Conservation (phyloP, 257 asterid species). For the Datura wrightii region DNA sequence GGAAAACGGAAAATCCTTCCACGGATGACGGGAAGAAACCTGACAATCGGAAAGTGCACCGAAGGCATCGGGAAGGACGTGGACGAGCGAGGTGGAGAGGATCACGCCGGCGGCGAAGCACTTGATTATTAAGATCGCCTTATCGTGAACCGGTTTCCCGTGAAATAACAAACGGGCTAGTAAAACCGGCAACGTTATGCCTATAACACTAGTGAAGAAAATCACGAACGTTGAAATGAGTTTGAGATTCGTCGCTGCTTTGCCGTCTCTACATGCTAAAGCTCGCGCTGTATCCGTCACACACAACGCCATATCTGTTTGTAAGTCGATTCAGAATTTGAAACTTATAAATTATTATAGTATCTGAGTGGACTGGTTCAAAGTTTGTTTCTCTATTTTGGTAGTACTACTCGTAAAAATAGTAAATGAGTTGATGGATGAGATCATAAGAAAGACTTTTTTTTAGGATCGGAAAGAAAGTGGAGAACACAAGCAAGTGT, state of each 20-base stretch:
- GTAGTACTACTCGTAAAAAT: background rate
- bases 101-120: conserved; percentile 54
- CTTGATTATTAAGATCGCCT: conserved; percentile 45
- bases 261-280: conserved; percentile 40
- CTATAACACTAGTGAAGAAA: conserved; percentile 45
- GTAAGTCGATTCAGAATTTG: background rate
- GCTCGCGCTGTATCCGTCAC: conserved; percentile 42
- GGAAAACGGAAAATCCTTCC: conserved; percentile 53
- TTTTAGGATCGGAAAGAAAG: conserved; percentile 13
- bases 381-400: background rate
- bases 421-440: background rate
- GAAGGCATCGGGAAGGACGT: conserved; percentile 52
- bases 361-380: background rate
- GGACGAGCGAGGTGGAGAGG: conserved; percentile 49
- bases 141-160: conserved; percentile 50
- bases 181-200: conserved; percentile 41
- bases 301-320: conserved; percentile 29
- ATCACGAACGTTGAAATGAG: conserved; percentile 38
- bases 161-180: conserved; percentile 44
- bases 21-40: conserved; percentile 45
- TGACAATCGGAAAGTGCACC: conserved; percentile 52
- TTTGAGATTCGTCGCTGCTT: conserved; percentile 43
- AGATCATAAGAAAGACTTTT: background rate
- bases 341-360: background rate
- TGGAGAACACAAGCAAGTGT: background rate